phyloP scores from a whole-genome alignment of 305 asterid species.

The Ajuga reptans region DNA sequence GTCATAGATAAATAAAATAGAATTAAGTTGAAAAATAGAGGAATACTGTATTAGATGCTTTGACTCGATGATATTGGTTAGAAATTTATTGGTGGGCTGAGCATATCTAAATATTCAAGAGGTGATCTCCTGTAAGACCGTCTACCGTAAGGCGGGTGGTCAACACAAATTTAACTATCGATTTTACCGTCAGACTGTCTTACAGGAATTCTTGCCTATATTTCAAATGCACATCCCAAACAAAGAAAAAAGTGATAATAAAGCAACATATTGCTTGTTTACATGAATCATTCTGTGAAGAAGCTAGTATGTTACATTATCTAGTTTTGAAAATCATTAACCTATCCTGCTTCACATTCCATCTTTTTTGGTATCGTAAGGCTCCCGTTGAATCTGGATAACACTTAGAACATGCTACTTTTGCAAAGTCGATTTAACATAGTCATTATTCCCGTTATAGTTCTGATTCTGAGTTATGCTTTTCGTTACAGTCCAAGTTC shows the following conservation, averaged over 20 bases:
- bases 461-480: not conserved
- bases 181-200: too few species aligned
- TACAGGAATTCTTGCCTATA: too few species aligned
- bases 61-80: too few species aligned
- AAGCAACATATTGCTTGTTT: too few species aligned
- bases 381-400: not conserved
- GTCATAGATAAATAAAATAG: not conserved
- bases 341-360: not conserved
- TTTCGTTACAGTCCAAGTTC: constrained; percentile 47
- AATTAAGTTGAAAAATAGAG: not conserved
- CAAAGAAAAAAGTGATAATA: too few species aligned
- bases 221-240: too few species aligned
- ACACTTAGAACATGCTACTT: not conserved
- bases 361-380: not conserved
- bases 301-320: not conserved
- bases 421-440: not conserved
- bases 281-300: not conserved
- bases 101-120: too few species aligned
- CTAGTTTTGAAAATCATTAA: not conserved
- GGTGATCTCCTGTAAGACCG: too few species aligned
- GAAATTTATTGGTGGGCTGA: too few species aligned
- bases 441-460: not conserved
- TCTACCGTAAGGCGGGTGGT: too few species aligned
- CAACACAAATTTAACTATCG: too few species aligned
- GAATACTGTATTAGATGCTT: too few species aligned